Base-by-base conservation (phyloP, 371 early-diverging fungal species). In the Apophysomyces sp. region DNA sequence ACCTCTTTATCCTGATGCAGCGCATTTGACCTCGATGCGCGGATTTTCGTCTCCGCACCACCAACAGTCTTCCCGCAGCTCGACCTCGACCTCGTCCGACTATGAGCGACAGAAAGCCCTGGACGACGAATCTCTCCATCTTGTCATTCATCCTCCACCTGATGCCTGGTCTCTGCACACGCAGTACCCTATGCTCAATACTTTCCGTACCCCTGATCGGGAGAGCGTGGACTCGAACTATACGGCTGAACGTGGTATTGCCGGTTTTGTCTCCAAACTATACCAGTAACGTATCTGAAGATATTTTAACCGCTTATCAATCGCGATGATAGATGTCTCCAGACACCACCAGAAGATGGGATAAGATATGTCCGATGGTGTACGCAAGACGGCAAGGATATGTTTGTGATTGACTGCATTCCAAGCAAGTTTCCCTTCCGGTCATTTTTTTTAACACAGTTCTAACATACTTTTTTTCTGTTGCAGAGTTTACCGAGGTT, bases 401-500 rank as follows among this genome's bases (percentile, higher is more conserved):
- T 80, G 80, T 80, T 80, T 68, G 67, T 77, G 36, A 80, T 80
- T 44, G 80, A 80, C 31, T 73, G 73, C 56, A 80, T 80, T 36
- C 77, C 77, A 57, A 73, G 80, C 74, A 73, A 60, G 67, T 61
- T 39, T 52, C 34, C 28, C 52, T 57, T 40, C 21, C 40, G 63
- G 44, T 57, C 34, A 36, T 5, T 40, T 55, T 60, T 37, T 44
- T 60, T 28, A 49, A 40, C 40, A 52, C 24, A 36, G 16, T 39
- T 15, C 31, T 39, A 30, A 60, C 57, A 27, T 41, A 37, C 9
- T 49, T 37, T 1, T 8, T 52, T 32, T 54, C 15, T 40, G 9
- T 59, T 57, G 15, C 57, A 80, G 83, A 78, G 65, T 82, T 82
- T 52, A 79, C 83, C 3, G 72, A 77, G 53, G 66, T 69, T n/a